Base-by-base conservation (phyloP, 2,329 filamentous ascomycete species). In the Ophiocordyceps unilateralis region DNA sequence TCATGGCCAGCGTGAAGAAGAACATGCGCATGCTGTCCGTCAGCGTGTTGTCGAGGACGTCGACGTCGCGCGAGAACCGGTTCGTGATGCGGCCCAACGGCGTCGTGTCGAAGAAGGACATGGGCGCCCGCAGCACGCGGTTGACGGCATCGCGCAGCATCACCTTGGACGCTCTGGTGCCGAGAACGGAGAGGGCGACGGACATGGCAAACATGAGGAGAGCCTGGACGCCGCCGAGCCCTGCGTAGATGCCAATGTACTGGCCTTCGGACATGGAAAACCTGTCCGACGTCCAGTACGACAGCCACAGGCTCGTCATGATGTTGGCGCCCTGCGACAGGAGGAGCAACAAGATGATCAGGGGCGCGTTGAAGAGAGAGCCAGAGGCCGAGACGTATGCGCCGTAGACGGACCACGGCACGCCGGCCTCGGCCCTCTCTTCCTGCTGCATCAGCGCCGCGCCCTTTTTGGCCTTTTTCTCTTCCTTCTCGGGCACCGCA, bases 101-200 rank as follows among this genome's bases (percentile, higher is more conserved):
- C 1, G 91, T 96, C 0, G 91, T 96, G 54, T 98, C 91, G 63
- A 96, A 96, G 65, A 96, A 96, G 5, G 83, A 82, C 86, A 81
- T 79, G n/a, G 76, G 76, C 3, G 76, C 76, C 22, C 76, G 68
- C n/a, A 81, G 63, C 1, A 91, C 85, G 15, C 83, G 73, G 9
- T 70, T 76, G 53, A 96, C 83, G 7, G 91, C 89, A 30, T 76
- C 69, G 24, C 81, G 76, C 41, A 96, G 72, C 75, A 96, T 86
- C 34, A 70, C 70, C 58, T 83, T 89, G 55, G 84, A 91, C 5
- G 88, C 76, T 19, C 73, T 77, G 1, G 91, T 95, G 39, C 88
- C 85, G 43, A 81, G 75, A 1, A 87, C 71, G 0, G 87, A 85
- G 21, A 96, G 69, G 6, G 76, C 60, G 15, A 91, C 74, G 28